Evolutionary conservation across 2,329 filamentous ascomycete genomes (phyloP), one percentile per base, ranked within the genome.

Genomic region (Rugonectria rugulosa): DNA sequence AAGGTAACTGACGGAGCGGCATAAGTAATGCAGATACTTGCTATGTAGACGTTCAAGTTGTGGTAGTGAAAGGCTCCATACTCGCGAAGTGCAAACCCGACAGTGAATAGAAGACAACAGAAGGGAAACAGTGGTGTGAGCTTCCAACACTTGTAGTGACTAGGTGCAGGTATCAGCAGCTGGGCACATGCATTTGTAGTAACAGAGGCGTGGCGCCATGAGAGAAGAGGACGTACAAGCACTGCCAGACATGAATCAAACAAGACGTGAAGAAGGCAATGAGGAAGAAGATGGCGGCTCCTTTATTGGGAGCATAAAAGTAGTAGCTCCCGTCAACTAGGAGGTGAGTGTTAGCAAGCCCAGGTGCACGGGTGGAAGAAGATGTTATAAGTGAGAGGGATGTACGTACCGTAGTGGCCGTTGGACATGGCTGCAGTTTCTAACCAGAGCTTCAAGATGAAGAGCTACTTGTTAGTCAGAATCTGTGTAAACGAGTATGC

Each of bases 81-180:
- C 6, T 54, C 63, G 14, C 76, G 65, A 2, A 83, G 65, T 6
- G 79, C 74, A 66, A 87, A 88, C 19, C 86, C 85, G 2, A 72
- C 74, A 0, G 79, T 76, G 68, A 87, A 86, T 34, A 88, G 65
- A 1, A 82, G 65, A 7, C 79, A 77, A 38, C 80, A 82, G 69
- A 83, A 78, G 8, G 82, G 77, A 19, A 85, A 81, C 4, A 88
- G 70, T 0, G 79, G 70, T 0, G 81, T 85, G 12, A 85, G 72
- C 45, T 77, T 78, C 79, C 82, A 87, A 61, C 78, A 82, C 59
- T 81, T 82, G 65, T 85, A 83, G 49, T 74, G 79, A 38, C 83
- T 85, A 29, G n/a, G n/a, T 27, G 19, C 26, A 27, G 23, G 11
- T n/a, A 11, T 12, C 6, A 5, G 9, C 3, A 6, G 3, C 10